phyloP scores from a whole-genome alignment of 495 filamentous ascomycete species.

The Hypoxylon rickii region DNA sequence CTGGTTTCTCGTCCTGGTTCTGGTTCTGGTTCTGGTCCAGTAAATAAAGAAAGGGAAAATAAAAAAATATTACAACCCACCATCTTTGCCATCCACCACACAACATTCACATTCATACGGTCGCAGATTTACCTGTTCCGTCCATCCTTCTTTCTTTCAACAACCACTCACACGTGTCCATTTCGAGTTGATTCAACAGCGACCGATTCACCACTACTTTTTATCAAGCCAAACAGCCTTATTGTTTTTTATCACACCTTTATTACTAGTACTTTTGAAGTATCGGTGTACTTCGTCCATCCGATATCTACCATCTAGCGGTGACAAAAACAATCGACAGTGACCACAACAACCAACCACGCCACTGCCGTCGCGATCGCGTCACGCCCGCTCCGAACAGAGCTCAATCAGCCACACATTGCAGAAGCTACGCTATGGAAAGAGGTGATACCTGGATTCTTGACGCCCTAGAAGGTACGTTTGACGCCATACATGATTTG shows the following conservation, averaged over 20 bases:
- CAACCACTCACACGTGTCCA: conserved; percentile 4
- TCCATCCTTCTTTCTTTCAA: neutral
- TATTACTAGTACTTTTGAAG: neutral
- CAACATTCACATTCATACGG: no score
- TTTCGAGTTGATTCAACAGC: neutral
- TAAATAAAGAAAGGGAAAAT: conserved; percentile 25
- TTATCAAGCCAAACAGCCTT: no score
- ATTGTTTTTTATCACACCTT: neutral
- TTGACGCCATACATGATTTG: neutral
- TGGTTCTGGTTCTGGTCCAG: conserved; percentile 14
- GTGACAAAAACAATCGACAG: neutral
- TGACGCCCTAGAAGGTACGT: conserved; percentile 35
- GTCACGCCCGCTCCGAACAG: neutral
- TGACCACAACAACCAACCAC: neutral
- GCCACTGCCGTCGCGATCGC: neutral
- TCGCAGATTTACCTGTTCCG: no score
- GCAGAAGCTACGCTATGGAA: conserved; percentile 23
- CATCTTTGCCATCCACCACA: no score
- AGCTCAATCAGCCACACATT: neutral
- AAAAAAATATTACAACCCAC: neutral
- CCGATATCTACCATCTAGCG: neutral
- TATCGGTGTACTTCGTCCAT: conserved; percentile 3
- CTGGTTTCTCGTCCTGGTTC: no score
- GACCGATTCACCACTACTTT: neutral
- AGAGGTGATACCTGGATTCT: conserved; percentile 30